Percentiles rank a stretch among this genome's conserved stretches.
Conservation (phyloP, 2,329 filamentous ascomycete genomes). For the Trichoderma sp. region DNA sequence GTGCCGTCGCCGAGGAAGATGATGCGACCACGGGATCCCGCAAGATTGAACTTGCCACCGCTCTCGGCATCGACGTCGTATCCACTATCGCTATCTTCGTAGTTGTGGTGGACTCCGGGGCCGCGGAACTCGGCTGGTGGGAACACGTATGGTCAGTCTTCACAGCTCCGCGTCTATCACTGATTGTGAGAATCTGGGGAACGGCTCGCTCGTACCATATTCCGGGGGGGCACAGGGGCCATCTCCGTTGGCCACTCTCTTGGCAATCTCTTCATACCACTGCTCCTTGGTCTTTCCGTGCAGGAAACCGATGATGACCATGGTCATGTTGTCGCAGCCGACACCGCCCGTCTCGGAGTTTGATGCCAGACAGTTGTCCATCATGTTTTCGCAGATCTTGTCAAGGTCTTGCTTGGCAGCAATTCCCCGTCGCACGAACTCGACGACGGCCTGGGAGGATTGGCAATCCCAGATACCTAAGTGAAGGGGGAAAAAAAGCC, state of each 20-base stretch:
- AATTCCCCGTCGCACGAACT: constrained; percentile 95
- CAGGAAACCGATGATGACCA: constrained; percentile 85
- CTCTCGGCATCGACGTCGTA: constrained; percentile 73
- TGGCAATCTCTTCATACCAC: constrained; percentile 96
- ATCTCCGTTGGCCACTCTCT: constrained; percentile 92
- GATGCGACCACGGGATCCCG: constrained; percentile 77
- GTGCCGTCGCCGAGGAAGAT: constrained; percentile 95
- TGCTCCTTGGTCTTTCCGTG: constrained; percentile 91
- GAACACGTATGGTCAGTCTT: constrained; percentile 27
- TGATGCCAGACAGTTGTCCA: constrained; percentile 98
- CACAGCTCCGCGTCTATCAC: constrained; percentile 19
- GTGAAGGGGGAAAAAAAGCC: neutral
- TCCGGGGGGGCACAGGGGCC: constrained; percentile 97
- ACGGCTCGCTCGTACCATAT: constrained; percentile 75
- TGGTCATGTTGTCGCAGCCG: constrained; percentile 99
- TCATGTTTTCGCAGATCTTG: constrained; percentile 99
- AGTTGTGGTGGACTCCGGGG: constrained; percentile 76
- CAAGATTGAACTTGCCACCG: constrained; percentile 60
- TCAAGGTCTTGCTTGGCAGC: constrained; percentile 92
- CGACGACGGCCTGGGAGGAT: constrained; percentile 93
- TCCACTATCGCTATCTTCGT: constrained; percentile 73
- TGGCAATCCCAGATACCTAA: constrained; percentile 99
- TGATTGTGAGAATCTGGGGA: constrained; percentile 31
- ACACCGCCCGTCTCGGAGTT: constrained; percentile 98
- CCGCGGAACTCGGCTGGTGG: constrained; percentile 75